These are phyloP conservation scores for Coprinopsis strossmayeri DNA, from an alignment of 768 basidiomycete genomes.

Conservation along the genomic window DNA sequence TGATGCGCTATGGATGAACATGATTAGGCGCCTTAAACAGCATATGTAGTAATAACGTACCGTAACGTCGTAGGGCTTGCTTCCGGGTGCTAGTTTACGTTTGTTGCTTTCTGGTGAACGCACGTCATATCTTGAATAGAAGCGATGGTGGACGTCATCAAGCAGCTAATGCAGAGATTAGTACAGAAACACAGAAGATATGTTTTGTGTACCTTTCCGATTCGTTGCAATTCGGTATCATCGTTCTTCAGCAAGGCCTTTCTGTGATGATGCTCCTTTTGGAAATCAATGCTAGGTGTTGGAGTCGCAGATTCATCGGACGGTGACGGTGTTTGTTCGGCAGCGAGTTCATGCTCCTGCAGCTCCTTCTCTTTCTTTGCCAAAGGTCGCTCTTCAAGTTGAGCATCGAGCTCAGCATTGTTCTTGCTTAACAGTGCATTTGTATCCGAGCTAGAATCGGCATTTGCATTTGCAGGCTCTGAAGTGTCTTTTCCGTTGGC, in stretches of 20 bases:
- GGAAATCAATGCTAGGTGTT: slow-evolving; percentile 29
- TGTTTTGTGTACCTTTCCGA: slow-evolving; percentile 53
- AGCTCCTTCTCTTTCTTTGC: slow-evolving; percentile 84
- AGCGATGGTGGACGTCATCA: slow-evolving; percentile 68
- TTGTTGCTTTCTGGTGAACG: slow-evolving; percentile 22
- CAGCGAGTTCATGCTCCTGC: slow-evolving; percentile 37
- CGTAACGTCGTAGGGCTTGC: slow-evolving; percentile 62
- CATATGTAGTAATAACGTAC: slow-evolving; percentile 36
- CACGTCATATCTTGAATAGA: slow-evolving; percentile 63
- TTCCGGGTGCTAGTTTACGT: slow-evolving; percentile 12
- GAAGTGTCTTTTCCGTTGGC: slow-evolving; percentile 19
- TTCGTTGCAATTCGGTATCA: slow-evolving; percentile 72
- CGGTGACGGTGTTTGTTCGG: slow-evolving; percentile 6
- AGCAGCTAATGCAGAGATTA: slow-evolving; percentile 53
- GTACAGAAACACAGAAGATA: slow-evolving; percentile 1
- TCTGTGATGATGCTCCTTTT: slow-evolving; percentile 21
- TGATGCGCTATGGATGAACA: slow-evolving; percentile 57
- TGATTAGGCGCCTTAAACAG: background rate
- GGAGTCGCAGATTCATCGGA: slow-evolving; percentile 15
- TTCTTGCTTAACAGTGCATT: slow-evolving; percentile 46
- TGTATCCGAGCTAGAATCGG: slow-evolving; percentile 33
- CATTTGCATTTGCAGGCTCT: slow-evolving; percentile 9
- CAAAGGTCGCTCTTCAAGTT: slow-evolving; percentile 79
- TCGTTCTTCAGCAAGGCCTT: slow-evolving; percentile 85
- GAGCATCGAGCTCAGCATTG: slow-evolving; percentile 71